Evolutionary conservation across 768 basidiomycete genomes (phyloP).

Genomic region (Boletus subparvulus): DNA sequence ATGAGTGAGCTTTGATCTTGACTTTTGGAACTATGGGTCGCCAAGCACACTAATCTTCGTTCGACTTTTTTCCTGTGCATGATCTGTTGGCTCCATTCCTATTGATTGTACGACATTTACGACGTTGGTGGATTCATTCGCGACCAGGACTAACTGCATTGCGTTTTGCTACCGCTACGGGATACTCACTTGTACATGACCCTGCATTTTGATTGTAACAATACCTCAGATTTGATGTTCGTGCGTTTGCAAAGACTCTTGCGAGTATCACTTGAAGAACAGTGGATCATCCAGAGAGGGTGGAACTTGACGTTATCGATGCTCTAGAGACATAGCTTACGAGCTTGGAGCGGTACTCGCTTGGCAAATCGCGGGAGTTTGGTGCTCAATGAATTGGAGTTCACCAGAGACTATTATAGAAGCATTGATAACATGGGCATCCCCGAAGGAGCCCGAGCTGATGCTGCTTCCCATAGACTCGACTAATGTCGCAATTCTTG

Average conservation of each 20-base stretch:
- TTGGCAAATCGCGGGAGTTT: conserved; percentile 6
- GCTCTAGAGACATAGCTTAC: not conserved
- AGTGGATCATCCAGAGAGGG: not conserved
- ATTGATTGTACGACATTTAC: conserved; percentile 16
- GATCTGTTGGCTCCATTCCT: not conserved
- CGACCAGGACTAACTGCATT: conserved; percentile 11
- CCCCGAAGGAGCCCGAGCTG: not conserved
- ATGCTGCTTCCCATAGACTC: not conserved
- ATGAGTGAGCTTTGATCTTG: conserved; percentile 13
- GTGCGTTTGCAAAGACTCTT: not conserved
- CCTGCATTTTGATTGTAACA: conserved; percentile 25
- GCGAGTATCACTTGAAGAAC: conserved; percentile 13
- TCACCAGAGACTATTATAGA: not conserved
- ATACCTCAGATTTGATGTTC: not conserved
- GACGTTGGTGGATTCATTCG: conserved; percentile 14
- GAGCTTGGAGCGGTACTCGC: not conserved
- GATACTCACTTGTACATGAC: conserved; percentile 26
- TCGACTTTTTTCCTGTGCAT: conserved; percentile 21
- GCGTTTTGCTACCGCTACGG: conserved; percentile 6
- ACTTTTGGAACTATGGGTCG: conserved; percentile 9
- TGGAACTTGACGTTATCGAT: not conserved
- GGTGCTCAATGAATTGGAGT: not conserved
- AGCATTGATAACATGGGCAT: not conserved
- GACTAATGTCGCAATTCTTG: not conserved
- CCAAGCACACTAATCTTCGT: conserved; percentile 8